These are phyloP conservation scores for Ophiostoma montium DNA, from an alignment of 2,329 filamentous ascomycete genomes.

Conservation along the genomic window DNA sequence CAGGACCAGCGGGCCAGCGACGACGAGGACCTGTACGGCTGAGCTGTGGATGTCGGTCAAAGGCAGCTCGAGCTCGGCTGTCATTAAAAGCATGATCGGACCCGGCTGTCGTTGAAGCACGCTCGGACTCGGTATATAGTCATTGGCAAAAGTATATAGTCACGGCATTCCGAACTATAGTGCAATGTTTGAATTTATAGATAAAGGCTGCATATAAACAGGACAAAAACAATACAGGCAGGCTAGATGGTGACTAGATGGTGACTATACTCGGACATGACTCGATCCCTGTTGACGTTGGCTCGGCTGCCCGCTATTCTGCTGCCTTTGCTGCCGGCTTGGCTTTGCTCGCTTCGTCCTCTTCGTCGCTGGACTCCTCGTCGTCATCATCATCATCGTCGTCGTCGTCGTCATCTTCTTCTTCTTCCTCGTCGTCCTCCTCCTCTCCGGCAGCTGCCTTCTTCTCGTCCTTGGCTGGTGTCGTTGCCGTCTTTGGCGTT, in stretches of 20 bases:
- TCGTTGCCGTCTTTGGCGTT: neutral
- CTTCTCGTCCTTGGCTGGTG: neutral
- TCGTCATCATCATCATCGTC: neutral
- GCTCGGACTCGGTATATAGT: too few species aligned
- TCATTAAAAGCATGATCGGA: too few species aligned
- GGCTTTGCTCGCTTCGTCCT: neutral
- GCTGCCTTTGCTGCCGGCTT: neutral
- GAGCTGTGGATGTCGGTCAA: too few species aligned
- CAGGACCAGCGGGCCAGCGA: constrained; percentile 40
- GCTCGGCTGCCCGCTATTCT: neutral
- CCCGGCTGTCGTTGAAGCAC: too few species aligned
- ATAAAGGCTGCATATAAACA: neutral
- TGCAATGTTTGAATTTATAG: too few species aligned
- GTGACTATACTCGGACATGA: neutral
- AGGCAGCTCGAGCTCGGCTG: too few species aligned
- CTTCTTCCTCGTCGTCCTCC: neutral
- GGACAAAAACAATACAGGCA: neutral
- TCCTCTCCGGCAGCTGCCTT: neutral
- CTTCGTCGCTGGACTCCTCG: neutral
- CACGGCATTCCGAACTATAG: too few species aligned
- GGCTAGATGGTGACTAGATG: neutral
- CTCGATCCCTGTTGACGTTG: neutral
- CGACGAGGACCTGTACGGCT: constrained; percentile 42
- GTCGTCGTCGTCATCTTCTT: neutral
- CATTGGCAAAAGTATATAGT: neutral